phyloP scores from a whole-genome alignment of 208 protist genomes.

The Sergeia podlipaevii region DNA sequence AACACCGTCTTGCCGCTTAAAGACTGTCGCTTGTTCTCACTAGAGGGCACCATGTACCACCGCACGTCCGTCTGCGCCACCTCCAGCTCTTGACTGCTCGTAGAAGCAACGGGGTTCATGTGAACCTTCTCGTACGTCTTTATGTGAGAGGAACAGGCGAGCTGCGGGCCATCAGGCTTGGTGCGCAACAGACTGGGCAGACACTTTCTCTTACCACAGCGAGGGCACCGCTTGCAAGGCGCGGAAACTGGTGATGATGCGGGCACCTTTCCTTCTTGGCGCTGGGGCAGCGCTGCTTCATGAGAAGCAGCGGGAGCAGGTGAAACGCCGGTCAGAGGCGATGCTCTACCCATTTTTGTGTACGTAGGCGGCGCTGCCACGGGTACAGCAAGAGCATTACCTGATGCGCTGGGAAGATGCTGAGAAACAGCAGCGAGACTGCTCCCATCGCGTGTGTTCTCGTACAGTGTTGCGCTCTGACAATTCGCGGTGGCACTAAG shows the following conservation, averaged over 20 bases:
- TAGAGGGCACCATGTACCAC: constrained; percentile 33
- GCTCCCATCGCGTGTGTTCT: not conserved
- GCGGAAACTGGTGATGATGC: too few relatives aligned
- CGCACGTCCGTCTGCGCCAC: constrained; percentile 57
- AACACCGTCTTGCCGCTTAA: too few relatives aligned
- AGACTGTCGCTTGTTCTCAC: too few relatives aligned
- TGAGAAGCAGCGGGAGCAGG: not conserved
- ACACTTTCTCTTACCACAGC: too few relatives aligned
- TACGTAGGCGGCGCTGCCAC: constrained; percentile 1
- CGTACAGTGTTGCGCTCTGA: not conserved
- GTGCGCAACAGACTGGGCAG: too few relatives aligned
- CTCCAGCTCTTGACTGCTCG: constrained; percentile 50
- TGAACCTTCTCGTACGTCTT: constrained; percentile 11
- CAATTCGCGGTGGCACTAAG: constrained; percentile 4
- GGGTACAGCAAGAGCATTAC: not conserved
- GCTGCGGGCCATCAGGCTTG: too few relatives aligned
- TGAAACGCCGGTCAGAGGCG: not conserved
- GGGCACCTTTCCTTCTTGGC: not conserved
- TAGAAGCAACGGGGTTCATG: constrained; percentile 13
- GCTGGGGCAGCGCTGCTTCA: not conserved
- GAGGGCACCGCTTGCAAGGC: too few relatives aligned
- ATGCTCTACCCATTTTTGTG: not conserved
- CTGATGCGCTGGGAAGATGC: too few relatives aligned
- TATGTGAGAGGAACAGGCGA: not conserved
- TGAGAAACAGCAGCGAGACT: too few relatives aligned